Evolutionary conservation across 805 yeast species (phyloP).

Genomic region (Scheffersomyces amazonensis): DNA sequence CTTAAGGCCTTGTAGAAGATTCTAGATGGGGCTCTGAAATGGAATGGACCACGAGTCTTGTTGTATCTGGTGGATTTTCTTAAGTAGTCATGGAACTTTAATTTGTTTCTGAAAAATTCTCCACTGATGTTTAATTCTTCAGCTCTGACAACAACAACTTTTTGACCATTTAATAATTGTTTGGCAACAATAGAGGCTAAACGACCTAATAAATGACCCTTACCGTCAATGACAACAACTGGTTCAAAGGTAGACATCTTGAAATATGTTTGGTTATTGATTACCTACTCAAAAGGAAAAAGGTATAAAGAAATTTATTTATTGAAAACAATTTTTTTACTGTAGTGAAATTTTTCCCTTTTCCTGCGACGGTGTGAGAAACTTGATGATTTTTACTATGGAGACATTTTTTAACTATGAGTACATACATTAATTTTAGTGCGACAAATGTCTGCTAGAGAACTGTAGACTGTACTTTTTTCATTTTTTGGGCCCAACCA

Average conservation of each 20-base stretch:
- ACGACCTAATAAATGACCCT: constrained; percentile 99
- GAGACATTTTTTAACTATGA: too few relatives aligned
- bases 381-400: too few relatives aligned
- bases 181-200: constrained; percentile 98
- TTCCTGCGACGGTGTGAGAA: too few relatives aligned
- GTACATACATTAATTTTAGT: too few relatives aligned
- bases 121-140: constrained; percentile 99
- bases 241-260: constrained; percentile 86
- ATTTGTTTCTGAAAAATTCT: constrained; percentile 99
- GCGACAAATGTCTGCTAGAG: too few relatives aligned
- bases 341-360: too few relatives aligned
- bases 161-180: constrained; percentile 97
- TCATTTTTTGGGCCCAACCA: too few relatives aligned
- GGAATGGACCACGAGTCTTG: constrained; percentile 99
- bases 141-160: constrained; percentile 94
- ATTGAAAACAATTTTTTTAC: constrained; percentile 3
- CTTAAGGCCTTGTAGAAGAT: constrained; percentile 99
- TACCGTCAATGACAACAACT: constrained; percentile 98
- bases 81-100: constrained; percentile 99
- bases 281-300: constrained; percentile 2
- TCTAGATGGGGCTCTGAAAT: constrained; percentile 99
- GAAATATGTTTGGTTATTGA: constrained; percentile 1
- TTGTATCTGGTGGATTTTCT: constrained; percentile 99
- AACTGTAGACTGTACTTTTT: too few relatives aligned
- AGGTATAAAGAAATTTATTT: background rate